Conservation (phyloP, 306 rosid genomes). For the Sechiopsis laciniata region DNA sequence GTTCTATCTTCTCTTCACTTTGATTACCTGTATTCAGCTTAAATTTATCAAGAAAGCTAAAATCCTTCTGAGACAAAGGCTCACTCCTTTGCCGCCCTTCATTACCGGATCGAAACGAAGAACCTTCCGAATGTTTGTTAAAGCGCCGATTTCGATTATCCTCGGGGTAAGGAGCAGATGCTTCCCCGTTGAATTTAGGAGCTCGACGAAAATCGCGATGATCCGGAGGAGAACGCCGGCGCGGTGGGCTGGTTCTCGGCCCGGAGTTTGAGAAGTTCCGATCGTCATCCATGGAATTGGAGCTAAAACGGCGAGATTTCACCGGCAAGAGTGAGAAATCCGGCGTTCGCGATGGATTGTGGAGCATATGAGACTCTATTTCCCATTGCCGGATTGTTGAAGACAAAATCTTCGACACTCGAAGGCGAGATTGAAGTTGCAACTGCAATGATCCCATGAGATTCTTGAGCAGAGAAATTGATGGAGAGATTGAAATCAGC, state of each 20-base stretch:
- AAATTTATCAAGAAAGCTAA: slow-evolving; percentile 61
- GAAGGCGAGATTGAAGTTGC: slow-evolving; percentile 9
- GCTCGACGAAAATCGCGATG: slow-evolving; percentile 29
- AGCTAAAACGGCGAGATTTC: slow-evolving; percentile 11
- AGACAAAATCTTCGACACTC: slow-evolving; percentile 12
- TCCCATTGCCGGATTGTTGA: slow-evolving; percentile 10
- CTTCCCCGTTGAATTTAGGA: background rate
- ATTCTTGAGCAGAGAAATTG: background rate
- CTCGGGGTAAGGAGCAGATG: background rate
- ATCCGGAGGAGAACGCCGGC: slow-evolving; percentile 14
- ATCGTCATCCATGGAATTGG: slow-evolving; percentile 18
- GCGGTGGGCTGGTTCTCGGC: background rate
- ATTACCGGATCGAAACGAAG: slow-evolving; percentile 28
- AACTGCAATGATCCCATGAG: slow-evolving; percentile 12
- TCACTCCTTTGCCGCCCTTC: slow-evolving; percentile 27
- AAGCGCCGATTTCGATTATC: slow-evolving; percentile 16
- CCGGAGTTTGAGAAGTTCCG: background rate
- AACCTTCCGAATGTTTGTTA: slow-evolving; percentile 21
- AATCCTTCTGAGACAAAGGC: slow-evolving; percentile 35
- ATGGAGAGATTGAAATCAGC: background rate
- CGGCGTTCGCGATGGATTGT: background rate
- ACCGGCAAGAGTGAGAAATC: background rate
- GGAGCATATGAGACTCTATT: background rate
- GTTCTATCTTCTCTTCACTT: slow-evolving; percentile 28
- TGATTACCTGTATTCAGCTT: slow-evolving; percentile 39